Evolutionary conservation across 768 basidiomycete species (phyloP), one percentile per base, ranked within the genome.

Genomic region (Boletus subcaerulescens): DNA sequence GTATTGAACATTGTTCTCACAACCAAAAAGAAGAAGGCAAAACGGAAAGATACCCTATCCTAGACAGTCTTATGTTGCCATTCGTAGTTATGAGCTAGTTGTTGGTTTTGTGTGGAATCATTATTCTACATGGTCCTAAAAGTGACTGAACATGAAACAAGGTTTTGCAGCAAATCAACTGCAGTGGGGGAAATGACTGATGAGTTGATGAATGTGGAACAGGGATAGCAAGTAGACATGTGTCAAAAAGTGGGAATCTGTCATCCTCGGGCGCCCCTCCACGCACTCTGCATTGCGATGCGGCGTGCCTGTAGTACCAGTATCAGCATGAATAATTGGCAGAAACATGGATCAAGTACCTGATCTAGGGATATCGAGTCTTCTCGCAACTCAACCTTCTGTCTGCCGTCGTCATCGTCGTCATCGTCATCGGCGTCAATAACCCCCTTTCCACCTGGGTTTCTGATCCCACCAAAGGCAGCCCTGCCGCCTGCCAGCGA

Each of bases 291-390:
- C 84, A 93, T 81, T 17, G 91, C 84, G 60, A 93, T 93, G 44
- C 91, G 84, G 59, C 84, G 81, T 5, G 91, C 91, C 88, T 91
- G 56, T 29, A 44, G 56, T 31, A 56, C 20, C 24, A 63, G 39
- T 4, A 47, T 60, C 38, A 56, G 55, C 29, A 29, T 22, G 33
- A 20, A 50, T 40, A 45, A 11, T 12, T 35, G 24, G 18, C 45
- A 53, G 35, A 43, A 38, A 44, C 12, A 1, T 24, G 18, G 12
- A 18, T 6, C 32, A 70, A 79, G 26, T 61, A 93, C 93, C 82
- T 98, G 96, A 60, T 98, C 96, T 55, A 97, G 77, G 13, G 91
- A 87, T 69, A 99, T 98, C 31, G 87, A 85, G 63, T 87, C 90
- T 65, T 93, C 90, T 60, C 79, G 76, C 59, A 96, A 74, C 64